Percentiles rank a stretch among this genome's conserved stretches.
Conservation (phyloP, 441 rosid genomes). For the Erodium chrysanthum region DNA sequence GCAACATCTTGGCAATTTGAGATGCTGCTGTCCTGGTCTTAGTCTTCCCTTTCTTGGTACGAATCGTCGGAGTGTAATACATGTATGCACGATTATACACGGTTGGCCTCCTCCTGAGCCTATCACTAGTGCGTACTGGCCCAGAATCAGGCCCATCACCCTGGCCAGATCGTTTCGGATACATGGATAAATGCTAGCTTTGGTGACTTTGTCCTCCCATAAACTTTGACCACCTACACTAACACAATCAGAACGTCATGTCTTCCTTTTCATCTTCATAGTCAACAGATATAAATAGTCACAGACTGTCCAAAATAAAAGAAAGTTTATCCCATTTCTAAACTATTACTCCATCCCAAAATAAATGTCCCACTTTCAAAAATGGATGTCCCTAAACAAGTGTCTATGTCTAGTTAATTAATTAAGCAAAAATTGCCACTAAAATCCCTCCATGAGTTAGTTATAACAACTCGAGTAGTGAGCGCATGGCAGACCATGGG, state of each 20-base stretch:
- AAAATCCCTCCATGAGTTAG: too few species aligned
- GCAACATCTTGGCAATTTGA: constrained; percentile 74
- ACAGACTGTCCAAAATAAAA: not conserved
- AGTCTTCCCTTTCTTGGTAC: constrained; percentile 59
- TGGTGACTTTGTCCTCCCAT: constrained; percentile 38
- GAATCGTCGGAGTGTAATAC: constrained; percentile 57
- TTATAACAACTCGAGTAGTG: too few species aligned
- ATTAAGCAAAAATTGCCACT: too few species aligned
- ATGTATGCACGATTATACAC: constrained; percentile 44
- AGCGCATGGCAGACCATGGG: too few species aligned
- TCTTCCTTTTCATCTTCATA: not conserved
- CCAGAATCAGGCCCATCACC: constrained; percentile 74
- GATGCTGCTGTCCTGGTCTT: constrained; percentile 89
- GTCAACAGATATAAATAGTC: not conserved
- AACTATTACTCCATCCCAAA: not conserved
- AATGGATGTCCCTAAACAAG: not conserved
- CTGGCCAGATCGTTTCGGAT: constrained; percentile 68
- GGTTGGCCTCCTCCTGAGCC: constrained; percentile 89
- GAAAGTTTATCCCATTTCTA: not conserved
- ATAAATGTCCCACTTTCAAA: not conserved
- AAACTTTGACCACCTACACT: constrained; percentile 22
- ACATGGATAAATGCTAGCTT: constrained; percentile 52
- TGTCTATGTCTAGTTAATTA: too few species aligned
- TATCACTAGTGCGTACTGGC: constrained; percentile 88
- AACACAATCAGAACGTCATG: constrained; percentile 8